phyloP scores from a whole-genome alignment of 2,329 filamentous ascomycete genomes.

The Botrytis fabae region DNA sequence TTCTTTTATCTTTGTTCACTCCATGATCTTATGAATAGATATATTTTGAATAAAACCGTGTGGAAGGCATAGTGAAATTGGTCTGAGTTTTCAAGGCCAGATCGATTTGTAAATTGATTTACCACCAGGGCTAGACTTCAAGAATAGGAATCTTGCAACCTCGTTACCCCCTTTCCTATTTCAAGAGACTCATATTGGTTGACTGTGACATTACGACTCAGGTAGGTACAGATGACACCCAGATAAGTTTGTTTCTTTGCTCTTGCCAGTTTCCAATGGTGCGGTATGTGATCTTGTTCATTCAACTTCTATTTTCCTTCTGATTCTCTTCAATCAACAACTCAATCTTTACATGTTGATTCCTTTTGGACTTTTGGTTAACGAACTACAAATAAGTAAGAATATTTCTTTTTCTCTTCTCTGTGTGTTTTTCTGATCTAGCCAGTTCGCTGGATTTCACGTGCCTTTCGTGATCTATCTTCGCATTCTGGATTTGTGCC shows the following conservation, averaged over 20 bases:
- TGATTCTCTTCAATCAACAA: not conserved
- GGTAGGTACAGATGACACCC: not conserved
- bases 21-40: not conserved
- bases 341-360: not conserved
- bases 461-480: not conserved
- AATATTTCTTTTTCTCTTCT: not conserved
- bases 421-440: not conserved
- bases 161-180: conserved; percentile 1
- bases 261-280: not conserved
- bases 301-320: not conserved
- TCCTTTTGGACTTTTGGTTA: conserved; percentile 17
- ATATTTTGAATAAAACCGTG: not conserved
- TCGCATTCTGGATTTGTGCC: not conserved
- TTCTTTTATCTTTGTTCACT: not conserved
- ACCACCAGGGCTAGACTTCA: not conserved
- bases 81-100: not conserved
- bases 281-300: not conserved
- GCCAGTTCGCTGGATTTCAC: no score
- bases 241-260: not conserved
- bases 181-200: not conserved
- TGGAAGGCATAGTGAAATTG: not conserved
- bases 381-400: not conserved
- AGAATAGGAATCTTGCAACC: not conserved
- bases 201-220: not conserved
- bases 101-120: not conserved